phyloP scores from a whole-genome alignment of 2,329 filamentous ascomycete species.

The Dothistroma septosporum region DNA sequence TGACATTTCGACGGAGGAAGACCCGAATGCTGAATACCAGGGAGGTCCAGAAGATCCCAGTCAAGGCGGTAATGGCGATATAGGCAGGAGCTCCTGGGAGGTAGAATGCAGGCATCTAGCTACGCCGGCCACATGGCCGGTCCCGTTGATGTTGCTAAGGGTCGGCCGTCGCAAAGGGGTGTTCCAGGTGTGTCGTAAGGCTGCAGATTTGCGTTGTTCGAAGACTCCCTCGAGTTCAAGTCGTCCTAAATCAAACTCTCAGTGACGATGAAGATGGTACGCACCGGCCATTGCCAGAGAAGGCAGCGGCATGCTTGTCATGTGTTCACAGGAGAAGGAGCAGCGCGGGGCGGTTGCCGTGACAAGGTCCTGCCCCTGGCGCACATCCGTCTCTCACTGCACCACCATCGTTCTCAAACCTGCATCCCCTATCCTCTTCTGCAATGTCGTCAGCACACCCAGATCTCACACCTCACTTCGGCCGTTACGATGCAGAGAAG shows the following conservation, averaged over 20 bases:
- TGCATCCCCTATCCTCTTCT: neutral
- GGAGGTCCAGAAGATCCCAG: conserved; percentile 24
- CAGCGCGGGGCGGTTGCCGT: neutral
- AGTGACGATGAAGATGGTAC: no score
- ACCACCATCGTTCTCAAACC: neutral
- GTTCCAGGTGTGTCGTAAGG: neutral
- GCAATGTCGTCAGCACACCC: neutral
- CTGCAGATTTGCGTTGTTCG: neutral
- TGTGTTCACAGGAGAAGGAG: neutral
- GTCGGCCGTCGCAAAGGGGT: neutral
- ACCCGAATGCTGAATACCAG: conserved; percentile 27
- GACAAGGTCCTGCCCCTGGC: neutral
- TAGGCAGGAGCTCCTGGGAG: conserved; percentile 21
- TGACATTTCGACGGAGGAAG: conserved; percentile 29
- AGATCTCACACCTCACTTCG: neutral
- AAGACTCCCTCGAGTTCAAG: neutral
- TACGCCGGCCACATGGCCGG: neutral
- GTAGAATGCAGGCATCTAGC: conserved; percentile 18
- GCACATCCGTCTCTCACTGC: neutral
- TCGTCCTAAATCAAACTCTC: no score
- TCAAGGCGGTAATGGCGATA: conserved; percentile 24
- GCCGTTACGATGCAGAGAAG: neutral
- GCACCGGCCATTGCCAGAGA: no score
- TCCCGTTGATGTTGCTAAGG: neutral
- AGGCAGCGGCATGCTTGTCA: no score